Evolutionary conservation across 208 protist genomes (phyloP).

Genomic region (Trypanosoma melophagium): DNA sequence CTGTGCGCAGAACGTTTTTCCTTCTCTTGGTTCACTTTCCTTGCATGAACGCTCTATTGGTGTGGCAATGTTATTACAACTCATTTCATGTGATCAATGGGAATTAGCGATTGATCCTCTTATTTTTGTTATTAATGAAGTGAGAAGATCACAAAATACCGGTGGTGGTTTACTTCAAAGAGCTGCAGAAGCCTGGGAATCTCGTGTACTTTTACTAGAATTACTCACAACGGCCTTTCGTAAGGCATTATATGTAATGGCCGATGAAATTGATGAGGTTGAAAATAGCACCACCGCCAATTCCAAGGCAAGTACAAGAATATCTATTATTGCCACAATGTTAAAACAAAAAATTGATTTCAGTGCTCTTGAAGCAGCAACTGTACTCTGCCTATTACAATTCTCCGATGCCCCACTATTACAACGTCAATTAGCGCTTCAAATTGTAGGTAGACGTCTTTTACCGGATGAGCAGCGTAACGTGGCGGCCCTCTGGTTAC

Average conservation of each 20-base stretch:
- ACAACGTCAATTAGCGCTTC: slow-evolving; percentile 51
- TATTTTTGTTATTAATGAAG: slow-evolving; percentile 21
- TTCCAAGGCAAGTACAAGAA: neutral
- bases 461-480: slow-evolving; percentile 46
- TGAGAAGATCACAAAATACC: neutral
- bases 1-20: slow-evolving; percentile 7
- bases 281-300: neutral
- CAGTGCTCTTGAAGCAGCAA: slow-evolving; percentile 29
- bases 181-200: slow-evolving; percentile 31
- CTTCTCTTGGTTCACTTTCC: slow-evolving; percentile 20
- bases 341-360: slow-evolving; percentile 21
- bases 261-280: slow-evolving; percentile 2
- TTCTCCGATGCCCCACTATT: slow-evolving; percentile 26
- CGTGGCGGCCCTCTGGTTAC: slow-evolving; percentile 40
- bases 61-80: slow-evolving; percentile 24
- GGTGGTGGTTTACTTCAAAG: slow-evolving; percentile 22
- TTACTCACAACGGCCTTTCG: slow-evolving; percentile 28
- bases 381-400: slow-evolving; percentile 16
- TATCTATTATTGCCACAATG: neutral
- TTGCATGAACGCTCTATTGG: slow-evolving; percentile 27
- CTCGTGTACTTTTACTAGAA: slow-evolving; percentile 30
- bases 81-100: slow-evolving; percentile 34
- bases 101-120: slow-evolving; percentile 27
- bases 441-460: slow-evolving; percentile 44
- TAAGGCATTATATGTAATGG: slow-evolving; percentile 24